phyloP scores from a whole-genome alignment of 2,329 filamentous ascomycete genomes.

The Verticillium klebahnii region DNA sequence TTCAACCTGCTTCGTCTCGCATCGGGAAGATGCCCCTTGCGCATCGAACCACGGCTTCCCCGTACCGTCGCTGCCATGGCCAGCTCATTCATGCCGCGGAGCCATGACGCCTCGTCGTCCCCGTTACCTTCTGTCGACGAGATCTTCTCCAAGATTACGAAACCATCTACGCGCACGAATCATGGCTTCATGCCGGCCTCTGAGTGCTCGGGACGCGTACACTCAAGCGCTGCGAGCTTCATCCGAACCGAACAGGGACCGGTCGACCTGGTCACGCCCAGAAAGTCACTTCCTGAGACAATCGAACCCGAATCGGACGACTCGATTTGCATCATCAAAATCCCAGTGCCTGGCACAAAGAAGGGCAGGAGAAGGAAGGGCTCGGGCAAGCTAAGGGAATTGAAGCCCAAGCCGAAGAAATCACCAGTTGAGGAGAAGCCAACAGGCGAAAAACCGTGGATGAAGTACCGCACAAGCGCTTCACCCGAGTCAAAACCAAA shows the following conservation, averaged over 20 bases:
- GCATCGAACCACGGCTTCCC: slow-evolving; percentile 31
- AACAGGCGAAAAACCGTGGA: slow-evolving; percentile 23
- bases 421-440: neutral
- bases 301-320: slow-evolving; percentile 8
- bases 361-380: neutral
- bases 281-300: neutral
- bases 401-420: slow-evolving; percentile 9
- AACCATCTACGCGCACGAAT: neutral
- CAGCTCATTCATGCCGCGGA: slow-evolving; percentile 21
- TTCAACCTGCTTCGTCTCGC: slow-evolving; percentile 23
- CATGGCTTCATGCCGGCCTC: neutral
- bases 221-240: slow-evolving; percentile 3
- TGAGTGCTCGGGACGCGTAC: neutral
- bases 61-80: slow-evolving; percentile 25
- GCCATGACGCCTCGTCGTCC: slow-evolving; percentile 27
- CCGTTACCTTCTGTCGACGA: slow-evolving; percentile 52
- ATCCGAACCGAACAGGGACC: slow-evolving; percentile 4
- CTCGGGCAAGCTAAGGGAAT: neutral
- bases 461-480: slow-evolving; percentile 24
- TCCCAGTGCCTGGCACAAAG: neutral
- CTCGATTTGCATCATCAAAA: slow-evolving; percentile 3
- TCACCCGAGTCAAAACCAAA: slow-evolving; percentile 8
- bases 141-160: slow-evolving; percentile 32
- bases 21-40: slow-evolving; percentile 40
- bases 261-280: slow-evolving; percentile 11